Conservation (phyloP, 805 yeast genomes). For the Saccharomycopsis schoenii region DNA sequence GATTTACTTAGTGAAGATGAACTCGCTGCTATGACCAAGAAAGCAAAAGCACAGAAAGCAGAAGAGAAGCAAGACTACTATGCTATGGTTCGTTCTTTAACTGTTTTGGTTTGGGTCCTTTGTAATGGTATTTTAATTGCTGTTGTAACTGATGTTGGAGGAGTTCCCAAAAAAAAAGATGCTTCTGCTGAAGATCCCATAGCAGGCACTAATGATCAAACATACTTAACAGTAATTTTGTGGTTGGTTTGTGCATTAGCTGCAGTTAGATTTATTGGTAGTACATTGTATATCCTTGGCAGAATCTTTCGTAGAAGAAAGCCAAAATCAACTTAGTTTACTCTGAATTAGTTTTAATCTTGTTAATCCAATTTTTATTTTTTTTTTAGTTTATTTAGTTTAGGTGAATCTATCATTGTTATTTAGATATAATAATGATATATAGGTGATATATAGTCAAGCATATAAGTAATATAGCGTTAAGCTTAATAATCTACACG, state of each 20-base stretch:
- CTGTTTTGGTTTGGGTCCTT: slow-evolving; percentile 83
- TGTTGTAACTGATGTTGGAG: slow-evolving; percentile 78
- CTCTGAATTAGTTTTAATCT: not conserved
- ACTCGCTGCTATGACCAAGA: slow-evolving; percentile 10
- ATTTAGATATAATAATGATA: too few species aligned
- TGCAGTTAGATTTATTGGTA: slow-evolving; percentile 45
- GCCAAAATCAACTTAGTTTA: not conserved
- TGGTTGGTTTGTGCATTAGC: slow-evolving; percentile 59
- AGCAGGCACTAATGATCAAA: slow-evolving; percentile 29
- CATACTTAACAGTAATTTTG: slow-evolving; percentile 42
- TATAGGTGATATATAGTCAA: too few species aligned
- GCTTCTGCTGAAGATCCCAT: slow-evolving; percentile 21
- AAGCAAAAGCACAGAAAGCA: slow-evolving; percentile 24
- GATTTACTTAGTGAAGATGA: slow-evolving; percentile 27
- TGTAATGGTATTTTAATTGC: slow-evolving; percentile 77
- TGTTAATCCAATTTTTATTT: not conserved
- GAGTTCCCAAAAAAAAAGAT: slow-evolving; percentile 30
- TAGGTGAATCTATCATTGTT: too few species aligned
- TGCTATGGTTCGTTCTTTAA: slow-evolving; percentile 81
- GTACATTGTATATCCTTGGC: slow-evolving; percentile 36
- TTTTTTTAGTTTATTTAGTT: not conserved
- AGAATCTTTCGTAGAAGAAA: slow-evolving; percentile 13
- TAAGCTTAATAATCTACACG: too few species aligned
- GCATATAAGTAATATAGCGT: too few species aligned
- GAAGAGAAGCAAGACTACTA: slow-evolving; percentile 42